phyloP scores from a whole-genome alignment of 805 yeast species.

The Yamadazyma insecticola region DNA sequence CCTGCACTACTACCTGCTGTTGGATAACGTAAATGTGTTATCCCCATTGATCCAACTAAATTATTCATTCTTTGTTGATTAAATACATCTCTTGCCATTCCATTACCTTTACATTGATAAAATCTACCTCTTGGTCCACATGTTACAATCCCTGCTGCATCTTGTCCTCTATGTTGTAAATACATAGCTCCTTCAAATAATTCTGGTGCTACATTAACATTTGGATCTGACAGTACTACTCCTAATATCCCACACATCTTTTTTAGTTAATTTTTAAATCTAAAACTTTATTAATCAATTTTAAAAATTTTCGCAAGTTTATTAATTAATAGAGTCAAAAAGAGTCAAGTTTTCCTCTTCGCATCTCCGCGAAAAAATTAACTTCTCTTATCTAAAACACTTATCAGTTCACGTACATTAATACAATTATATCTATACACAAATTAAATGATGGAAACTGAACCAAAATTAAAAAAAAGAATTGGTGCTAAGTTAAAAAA shows the following conservation, averaged over 20 bases:
- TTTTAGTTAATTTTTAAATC: too few species aligned
- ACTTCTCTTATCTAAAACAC: too few species aligned
- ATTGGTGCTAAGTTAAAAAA: too few species aligned
- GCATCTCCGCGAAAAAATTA: too few species aligned
- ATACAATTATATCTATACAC: too few species aligned
- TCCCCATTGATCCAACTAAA: constrained; percentile 90
- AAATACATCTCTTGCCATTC: constrained; percentile 98
- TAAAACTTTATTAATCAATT: neutral
- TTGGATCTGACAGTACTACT: constrained; percentile 72
- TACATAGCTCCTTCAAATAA: constrained; percentile 88
- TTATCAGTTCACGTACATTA: too few species aligned
- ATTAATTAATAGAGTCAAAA: too few species aligned
- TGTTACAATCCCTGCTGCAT: constrained; percentile 98
- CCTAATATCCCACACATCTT: constrained; percentile 95
- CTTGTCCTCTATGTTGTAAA: constrained; percentile 97
- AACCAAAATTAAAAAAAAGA: too few species aligned
- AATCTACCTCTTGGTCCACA: constrained; percentile 91
- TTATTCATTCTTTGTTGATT: constrained; percentile 74
- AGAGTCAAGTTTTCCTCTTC: too few species aligned
- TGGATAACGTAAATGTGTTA: constrained; percentile 92
- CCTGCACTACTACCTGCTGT: constrained; percentile 96
- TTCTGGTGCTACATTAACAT: constrained; percentile 77
- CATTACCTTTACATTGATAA: constrained; percentile 97
- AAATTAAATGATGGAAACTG: too few species aligned
- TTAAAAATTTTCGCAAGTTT: too few species aligned